phyloP scores from a whole-genome alignment of 768 basidiomycete species.

The Mycena maculata region DNA sequence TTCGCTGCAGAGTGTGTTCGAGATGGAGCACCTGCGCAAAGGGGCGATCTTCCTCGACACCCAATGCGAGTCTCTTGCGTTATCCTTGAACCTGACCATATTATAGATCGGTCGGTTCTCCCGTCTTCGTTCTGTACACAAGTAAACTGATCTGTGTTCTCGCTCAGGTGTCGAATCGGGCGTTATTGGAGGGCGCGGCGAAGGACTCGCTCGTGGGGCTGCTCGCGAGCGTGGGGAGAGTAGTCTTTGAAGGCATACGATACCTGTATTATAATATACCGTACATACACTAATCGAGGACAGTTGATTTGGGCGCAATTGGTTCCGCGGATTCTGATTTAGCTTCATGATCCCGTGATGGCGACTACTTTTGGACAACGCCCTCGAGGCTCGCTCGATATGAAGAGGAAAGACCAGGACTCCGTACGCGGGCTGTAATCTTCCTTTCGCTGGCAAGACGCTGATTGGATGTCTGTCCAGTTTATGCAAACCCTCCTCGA shows the following conservation, averaged over 20 bases:
- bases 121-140: slow-evolving; percentile 57
- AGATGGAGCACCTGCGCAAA: slow-evolving; percentile 55
- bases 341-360: slow-evolving; percentile 23
- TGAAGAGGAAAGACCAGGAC: slow-evolving; percentile 16
- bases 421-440: slow-evolving; percentile 7
- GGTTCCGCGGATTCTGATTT: neutral
- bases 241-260: neutral
- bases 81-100: slow-evolving; percentile 60
- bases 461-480: slow-evolving; percentile 6
- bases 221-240: slow-evolving; percentile 15
- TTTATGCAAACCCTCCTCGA: slow-evolving; percentile 48
- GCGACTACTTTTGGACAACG: neutral
- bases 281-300: neutral
- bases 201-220: slow-evolving; percentile 56
- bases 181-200: slow-evolving; percentile 51
- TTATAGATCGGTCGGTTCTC: slow-evolving; percentile 44
- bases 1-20: slow-evolving; percentile 64
- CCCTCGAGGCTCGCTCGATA: neutral
- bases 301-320: too few relatives aligned
- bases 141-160: slow-evolving; percentile 6
- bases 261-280: slow-evolving; percentile 20
- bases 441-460: neutral
- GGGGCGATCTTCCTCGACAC: slow-evolving; percentile 56
- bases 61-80: slow-evolving; percentile 56
- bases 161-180: slow-evolving; percentile 51